Evolutionary conservation across 1,284 basidiomycete species (phyloP), one percentile per base, ranked within the genome.

Genomic region (Trametes sp.): DNA sequence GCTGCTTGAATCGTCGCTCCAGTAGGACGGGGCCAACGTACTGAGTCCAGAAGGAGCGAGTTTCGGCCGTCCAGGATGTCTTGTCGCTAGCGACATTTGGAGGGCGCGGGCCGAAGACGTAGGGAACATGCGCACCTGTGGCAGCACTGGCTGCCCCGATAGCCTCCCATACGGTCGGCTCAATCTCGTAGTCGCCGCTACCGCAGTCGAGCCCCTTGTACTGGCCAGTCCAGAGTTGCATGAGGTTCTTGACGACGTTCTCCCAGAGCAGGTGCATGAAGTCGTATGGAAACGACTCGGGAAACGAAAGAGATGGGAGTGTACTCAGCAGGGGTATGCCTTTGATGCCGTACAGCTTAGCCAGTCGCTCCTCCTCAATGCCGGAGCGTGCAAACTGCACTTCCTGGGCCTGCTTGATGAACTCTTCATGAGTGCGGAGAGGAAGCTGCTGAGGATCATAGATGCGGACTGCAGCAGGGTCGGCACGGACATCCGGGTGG

Each of bases 221-320:
- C 1, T 67, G 59, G 0, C 78, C 77, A 1, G 75, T 79, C 79
- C 81, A 84, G 0, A 77, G 71, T 0, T 68, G 61, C 48, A 81
- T 70, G 0, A 84, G 72, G 57, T 81, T 81, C 46, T 71, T 71
- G 31, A 82, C 60, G 0, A 78, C 38, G 55, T 83, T 83, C 64
- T 81, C 79, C 65, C 67, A 80, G 21, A 83, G 71, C 0, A 83
- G 72, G 58, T 84, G 81, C 82, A 84, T 84, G 66, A 82, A 81
- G 60, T 84, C 78, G 57, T 76, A 77, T 0, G 79, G 81, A 56
- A 83, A 83, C 0, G 78, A 82, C 0, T 28, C 0, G 0, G 82
- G 79, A 54, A 82, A 81, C 0, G 64, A 68, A 1, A 84, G 64
- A 0, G 78, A 82, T 0, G 67, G 54, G 1, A 84, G 67, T 51